Evolutionary conservation across 495 filamentous ascomycete species (phyloP).

Genomic region (Daldinia caldariorum): DNA sequence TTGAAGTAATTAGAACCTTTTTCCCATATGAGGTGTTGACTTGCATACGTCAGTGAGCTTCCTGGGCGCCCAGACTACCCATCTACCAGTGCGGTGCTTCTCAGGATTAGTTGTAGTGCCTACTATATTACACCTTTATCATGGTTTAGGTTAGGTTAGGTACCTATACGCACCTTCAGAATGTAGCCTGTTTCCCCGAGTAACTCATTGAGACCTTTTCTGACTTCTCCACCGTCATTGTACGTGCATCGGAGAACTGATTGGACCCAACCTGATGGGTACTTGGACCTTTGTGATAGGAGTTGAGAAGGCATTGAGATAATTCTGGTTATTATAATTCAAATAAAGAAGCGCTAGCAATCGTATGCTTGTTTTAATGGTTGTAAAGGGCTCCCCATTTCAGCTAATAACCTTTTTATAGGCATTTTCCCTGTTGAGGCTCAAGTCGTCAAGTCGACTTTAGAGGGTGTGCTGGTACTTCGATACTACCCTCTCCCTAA

Average conservation of each 20-base stretch:
- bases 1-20: slow-evolving; percentile 3
- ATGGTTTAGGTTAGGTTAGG: too few species aligned
- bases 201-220: slow-evolving; percentile 9
- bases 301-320: not conserved
- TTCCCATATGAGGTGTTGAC: not conserved
- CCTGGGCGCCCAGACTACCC: slow-evolving; percentile 33
- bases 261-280: slow-evolving; percentile 7
- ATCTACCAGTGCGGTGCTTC: slow-evolving; percentile 21
- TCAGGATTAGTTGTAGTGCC: slow-evolving; percentile 2
- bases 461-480: not conserved
- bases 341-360: slow-evolving; percentile 1
- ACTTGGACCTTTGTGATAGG: not conserved
- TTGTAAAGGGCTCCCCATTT: not conserved
- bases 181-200: slow-evolving; percentile 8
- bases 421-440: not conserved
- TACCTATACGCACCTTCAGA: slow-evolving; percentile 18
- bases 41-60: slow-evolving; percentile 39
- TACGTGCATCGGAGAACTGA: slow-evolving; percentile 20
- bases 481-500: slow-evolving; percentile 8
- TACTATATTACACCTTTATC: not conserved
- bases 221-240: slow-evolving; percentile 12
- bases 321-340: not conserved
- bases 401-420: not conserved
- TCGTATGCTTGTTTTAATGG: not conserved
- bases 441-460: not conserved